phyloP scores from a whole-genome alignment of 2,329 filamentous ascomycete species.

The Penicillium brevicompactum region DNA sequence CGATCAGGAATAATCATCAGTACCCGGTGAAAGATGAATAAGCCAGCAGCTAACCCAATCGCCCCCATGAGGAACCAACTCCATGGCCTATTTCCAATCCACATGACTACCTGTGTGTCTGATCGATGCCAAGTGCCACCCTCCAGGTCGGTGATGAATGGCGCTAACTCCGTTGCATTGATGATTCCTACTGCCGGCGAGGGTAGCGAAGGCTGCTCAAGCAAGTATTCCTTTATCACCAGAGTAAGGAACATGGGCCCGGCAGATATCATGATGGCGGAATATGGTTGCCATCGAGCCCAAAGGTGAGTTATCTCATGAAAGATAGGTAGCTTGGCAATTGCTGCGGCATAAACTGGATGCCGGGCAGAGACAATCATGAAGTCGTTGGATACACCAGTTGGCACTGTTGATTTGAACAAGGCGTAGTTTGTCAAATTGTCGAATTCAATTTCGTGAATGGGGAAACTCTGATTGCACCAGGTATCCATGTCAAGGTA shows the following conservation, averaged over 20 bases:
- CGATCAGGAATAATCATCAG: neutral
- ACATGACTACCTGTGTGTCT: conserved; percentile 3
- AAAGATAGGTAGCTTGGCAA: conserved; percentile 1
- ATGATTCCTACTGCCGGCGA: neutral
- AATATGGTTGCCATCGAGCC: conserved; percentile 11
- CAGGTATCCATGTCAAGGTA: conserved; percentile 10
- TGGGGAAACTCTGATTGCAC: conserved; percentile 2
- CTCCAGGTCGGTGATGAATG: conserved; percentile 4
- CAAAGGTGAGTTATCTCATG: conserved; percentile 2
- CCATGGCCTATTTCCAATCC: conserved; percentile 6
- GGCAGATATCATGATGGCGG: conserved; percentile 10
- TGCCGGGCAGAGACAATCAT: conserved; percentile 1
- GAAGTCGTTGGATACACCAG: conserved; percentile 7
- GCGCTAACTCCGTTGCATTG: conserved; percentile 1
- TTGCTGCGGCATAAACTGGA: conserved; percentile 2
- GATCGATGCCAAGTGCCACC: conserved; percentile 2
- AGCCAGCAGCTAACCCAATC: neutral
- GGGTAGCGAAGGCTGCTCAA: neutral
- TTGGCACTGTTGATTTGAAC: conserved; percentile 7
- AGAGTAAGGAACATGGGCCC: conserved; percentile 12
- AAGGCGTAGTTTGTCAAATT: conserved; percentile 1
- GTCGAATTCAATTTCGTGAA: neutral
- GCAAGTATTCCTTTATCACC: conserved; percentile 5
- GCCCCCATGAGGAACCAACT: conserved; percentile 6
- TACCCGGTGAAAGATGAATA: conserved; percentile 1